These are phyloP conservation scores for Orbilia brochopaga DNA, from an alignment of 2,329 filamentous ascomycete genomes.

Conservation along the genomic window DNA sequence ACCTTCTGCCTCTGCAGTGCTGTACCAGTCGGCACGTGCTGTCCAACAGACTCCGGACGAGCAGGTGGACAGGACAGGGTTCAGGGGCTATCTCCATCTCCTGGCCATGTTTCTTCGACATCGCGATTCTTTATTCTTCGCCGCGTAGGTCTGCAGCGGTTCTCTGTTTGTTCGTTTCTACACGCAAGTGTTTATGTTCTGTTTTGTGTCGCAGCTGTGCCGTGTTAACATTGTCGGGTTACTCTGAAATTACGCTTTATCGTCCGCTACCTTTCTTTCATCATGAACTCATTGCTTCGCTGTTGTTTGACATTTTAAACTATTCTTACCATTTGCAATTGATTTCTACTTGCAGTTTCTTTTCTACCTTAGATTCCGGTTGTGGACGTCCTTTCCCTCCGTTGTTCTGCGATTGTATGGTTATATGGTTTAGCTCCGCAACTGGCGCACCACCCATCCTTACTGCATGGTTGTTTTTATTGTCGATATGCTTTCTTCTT, in stretches of 20 bases:
- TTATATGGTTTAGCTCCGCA: slow-evolving; percentile 2
- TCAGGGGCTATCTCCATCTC: neutral
- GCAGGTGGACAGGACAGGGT: neutral
- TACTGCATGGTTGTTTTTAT: neutral
- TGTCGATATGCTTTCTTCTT: neutral
- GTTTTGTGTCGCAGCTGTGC: neutral
- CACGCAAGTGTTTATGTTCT: neutral
- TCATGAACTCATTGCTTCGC: neutral
- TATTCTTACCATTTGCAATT: neutral
- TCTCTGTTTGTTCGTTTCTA: slow-evolving; percentile 1
- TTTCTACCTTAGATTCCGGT: neutral
- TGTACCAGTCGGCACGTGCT: neutral
- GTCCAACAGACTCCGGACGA: neutral
- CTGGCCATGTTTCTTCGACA: neutral
- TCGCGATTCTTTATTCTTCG: slow-evolving; percentile 20
- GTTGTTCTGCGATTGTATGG: neutral
- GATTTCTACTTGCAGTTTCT: neutral
- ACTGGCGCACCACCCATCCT: neutral
- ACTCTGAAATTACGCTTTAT: neutral
- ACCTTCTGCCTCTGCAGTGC: neutral
- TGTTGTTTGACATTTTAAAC: neutral
- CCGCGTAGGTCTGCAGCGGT: slow-evolving; percentile 2
- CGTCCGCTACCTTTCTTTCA: neutral
- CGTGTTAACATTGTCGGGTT: neutral
- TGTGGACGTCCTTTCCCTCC: neutral